A percentile compares a stretch with the other conserved stretches of the same genome.
Conservation (phyloP, 1,139 yeast genomes). For the Pichia sp. region DNA sequence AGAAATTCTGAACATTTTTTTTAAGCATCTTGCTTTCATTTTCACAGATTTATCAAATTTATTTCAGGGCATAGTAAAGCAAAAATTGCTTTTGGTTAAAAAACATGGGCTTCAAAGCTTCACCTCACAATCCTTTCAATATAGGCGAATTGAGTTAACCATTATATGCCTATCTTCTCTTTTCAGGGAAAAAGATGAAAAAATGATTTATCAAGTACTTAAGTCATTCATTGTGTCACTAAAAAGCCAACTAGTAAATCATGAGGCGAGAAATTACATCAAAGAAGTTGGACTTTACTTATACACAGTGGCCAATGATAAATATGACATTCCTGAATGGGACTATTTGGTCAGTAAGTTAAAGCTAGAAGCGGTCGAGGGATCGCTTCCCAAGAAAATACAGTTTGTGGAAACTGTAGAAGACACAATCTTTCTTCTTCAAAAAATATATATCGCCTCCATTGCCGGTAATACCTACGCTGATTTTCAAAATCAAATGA, state of each 20-base stretch:
- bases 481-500: constrained; percentile 15
- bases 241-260: constrained; percentile 21
- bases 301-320: constrained; percentile 21
- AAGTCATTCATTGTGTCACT: constrained; percentile 19
- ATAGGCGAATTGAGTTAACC: constrained; percentile 5
- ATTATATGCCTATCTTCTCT: constrained; percentile 11
- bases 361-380: constrained; percentile 12
- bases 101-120: constrained; percentile 1
- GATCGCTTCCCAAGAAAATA: constrained; percentile 24
- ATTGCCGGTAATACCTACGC: constrained; percentile 11
- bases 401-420: constrained; percentile 22
- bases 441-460: constrained; percentile 22
- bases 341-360: constrained; percentile 15
- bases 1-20: constrained; percentile 11
- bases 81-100: not conserved
- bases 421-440: constrained; percentile 24
- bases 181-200: not conserved
- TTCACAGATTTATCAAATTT: constrained; percentile 8
- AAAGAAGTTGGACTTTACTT: constrained; percentile 23
- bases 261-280: constrained; percentile 18
- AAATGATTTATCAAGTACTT: constrained; percentile 3
- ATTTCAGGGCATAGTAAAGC: constrained; percentile 1
- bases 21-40: constrained; percentile 11
- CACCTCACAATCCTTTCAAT: not conserved
- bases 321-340: constrained; percentile 20